phyloP scores from a whole-genome alignment of 352 stramenopile genomes.

The Phytophthora podocarpi region DNA sequence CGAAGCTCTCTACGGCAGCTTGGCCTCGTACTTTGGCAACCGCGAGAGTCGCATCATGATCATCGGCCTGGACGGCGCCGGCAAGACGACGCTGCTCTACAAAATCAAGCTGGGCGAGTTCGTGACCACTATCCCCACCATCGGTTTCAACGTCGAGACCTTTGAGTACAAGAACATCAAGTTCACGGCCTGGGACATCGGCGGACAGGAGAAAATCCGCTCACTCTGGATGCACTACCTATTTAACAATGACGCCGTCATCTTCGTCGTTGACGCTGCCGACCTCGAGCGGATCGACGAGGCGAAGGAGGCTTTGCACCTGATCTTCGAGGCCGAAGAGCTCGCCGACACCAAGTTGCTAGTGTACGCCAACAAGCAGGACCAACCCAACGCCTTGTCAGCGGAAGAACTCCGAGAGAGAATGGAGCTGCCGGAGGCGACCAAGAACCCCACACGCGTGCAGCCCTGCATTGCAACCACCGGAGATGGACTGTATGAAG shows the following conservation, averaged over 20 bases:
- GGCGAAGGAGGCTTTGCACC: conserved; percentile 45
- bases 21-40: conserved; percentile 42
- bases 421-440: conserved; percentile 42
- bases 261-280: conserved; percentile 84
- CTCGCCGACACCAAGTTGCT: conserved; percentile 50
- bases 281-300: conserved; percentile 58
- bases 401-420: conserved; percentile 36
- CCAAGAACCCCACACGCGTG: conserved; percentile 41
- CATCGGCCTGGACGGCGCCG: conserved; percentile 93
- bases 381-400: conserved; percentile 37
- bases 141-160: conserved; percentile 89
- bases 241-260: conserved; percentile 62
- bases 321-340: conserved; percentile 50
- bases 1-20: conserved; percentile 33
- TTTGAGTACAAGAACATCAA: conserved; percentile 73
- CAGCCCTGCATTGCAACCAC: conserved; percentile 35
- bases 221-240: conserved; percentile 81
- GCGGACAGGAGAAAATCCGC: conserved; percentile 47
- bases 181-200: conserved; percentile 89
- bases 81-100: conserved; percentile 97
- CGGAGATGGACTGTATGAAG: conserved; percentile 52
- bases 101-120: conserved; percentile 81
- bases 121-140: conserved; percentile 80
- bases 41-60: conserved; percentile 79
- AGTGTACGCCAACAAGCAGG: conserved; percentile 62